Percentiles rank a stretch among this genome's conserved stretches.
These are phyloP conservation scores for Xylariaceae sp. DNA, from an alignment of 2,329 filamentous ascomycete genomes.

Conservation along the genomic window DNA sequence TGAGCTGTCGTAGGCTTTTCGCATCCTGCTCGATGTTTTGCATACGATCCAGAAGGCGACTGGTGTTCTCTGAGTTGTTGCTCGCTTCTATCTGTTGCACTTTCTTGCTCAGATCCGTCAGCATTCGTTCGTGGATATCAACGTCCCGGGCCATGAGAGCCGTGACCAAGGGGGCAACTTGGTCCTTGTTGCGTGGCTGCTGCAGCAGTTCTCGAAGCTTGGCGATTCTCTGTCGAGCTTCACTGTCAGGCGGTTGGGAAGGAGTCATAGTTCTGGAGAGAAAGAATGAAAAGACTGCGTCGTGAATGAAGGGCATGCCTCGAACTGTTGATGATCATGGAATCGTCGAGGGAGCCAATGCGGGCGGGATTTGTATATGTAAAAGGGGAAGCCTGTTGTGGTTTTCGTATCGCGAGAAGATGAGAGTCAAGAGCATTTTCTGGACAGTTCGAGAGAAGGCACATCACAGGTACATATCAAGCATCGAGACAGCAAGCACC, in stretches of 20 bases:
- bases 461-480: no score
- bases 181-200: slow-evolving; percentile 13
- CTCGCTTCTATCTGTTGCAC: slow-evolving; percentile 2
- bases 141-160: slow-evolving; percentile 21
- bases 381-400: not conserved
- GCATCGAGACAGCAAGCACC: no score
- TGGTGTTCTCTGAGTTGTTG: not conserved
- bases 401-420: not conserved
- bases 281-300: not conserved
- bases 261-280: slow-evolving; percentile 14
- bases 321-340: not conserved
- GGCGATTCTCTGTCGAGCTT: slow-evolving; percentile 6
- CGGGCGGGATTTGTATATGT: not conserved
- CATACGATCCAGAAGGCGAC: slow-evolving; percentile 1
- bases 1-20: slow-evolving; percentile 8
- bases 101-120: slow-evolving; percentile 3
- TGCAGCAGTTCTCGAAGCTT: slow-evolving; percentile 17
- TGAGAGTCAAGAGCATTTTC: not conserved
- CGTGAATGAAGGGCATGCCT: not conserved
- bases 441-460: not conserved
- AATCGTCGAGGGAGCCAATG: not conserved
- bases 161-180: slow-evolving; percentile 18
- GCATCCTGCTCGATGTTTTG: slow-evolving; percentile 6
- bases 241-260: slow-evolving; percentile 7
- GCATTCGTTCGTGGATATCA: slow-evolving; percentile 12